phyloP scores from a whole-genome alignment of 805 yeast species.

The Kazachstania viticola region DNA sequence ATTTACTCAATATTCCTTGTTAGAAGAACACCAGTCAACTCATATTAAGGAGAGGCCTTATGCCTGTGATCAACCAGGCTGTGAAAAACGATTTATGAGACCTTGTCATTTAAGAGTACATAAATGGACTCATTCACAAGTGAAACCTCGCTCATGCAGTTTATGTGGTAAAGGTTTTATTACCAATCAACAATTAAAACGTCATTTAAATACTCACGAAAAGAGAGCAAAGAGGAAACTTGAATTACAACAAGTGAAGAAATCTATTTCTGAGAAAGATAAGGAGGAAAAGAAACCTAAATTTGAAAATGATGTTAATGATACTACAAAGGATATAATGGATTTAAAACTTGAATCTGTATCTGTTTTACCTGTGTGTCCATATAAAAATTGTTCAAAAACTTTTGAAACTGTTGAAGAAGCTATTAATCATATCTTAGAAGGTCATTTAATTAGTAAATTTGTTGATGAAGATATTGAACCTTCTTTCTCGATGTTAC shows the following conservation, averaged over 20 bases:
- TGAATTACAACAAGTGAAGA: background rate
- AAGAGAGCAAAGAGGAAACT: constrained; percentile 17
- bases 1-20: constrained; percentile 43
- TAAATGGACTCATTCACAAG: constrained; percentile 48
- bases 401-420: constrained; percentile 5
- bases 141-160: constrained; percentile 45
- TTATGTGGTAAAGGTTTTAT: constrained; percentile 52
- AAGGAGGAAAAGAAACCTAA: background rate
- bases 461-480: constrained; percentile 2
- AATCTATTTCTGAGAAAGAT: background rate
- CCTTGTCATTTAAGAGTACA: constrained; percentile 78
- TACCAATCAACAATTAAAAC: constrained; percentile 43
- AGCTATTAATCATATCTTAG: constrained; percentile 11
- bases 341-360: too few species aligned
- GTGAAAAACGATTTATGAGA: constrained; percentile 57
- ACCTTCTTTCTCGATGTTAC: background rate
- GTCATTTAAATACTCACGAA: constrained; percentile 51
- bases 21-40: constrained; percentile 59
- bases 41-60: constrained; percentile 78
- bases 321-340: background rate
- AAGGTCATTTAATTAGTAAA: constrained; percentile 9
- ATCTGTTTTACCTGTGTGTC: background rate
- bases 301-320: background rate
- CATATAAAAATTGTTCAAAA: constrained; percentile 9
- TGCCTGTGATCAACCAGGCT: constrained; percentile 41